Base-by-base conservation (phyloP, 805 yeast genomes). In the Ogataea nonfermentans region DNA sequence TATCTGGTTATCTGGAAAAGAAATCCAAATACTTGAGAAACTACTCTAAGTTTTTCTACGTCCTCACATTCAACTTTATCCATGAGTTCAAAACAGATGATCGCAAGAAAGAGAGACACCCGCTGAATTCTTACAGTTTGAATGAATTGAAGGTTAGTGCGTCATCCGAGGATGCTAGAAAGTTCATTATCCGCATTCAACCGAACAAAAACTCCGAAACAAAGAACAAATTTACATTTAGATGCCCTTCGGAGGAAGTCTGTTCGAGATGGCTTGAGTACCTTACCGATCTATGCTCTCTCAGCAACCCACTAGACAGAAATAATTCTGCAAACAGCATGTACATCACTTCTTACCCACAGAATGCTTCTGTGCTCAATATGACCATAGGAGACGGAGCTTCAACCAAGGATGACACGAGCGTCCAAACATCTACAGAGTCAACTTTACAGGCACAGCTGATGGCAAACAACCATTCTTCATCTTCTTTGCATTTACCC, bases 1-100 rank as follows among this genome's bases (percentile, higher is more conserved):
- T 78, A 45, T 77, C 79, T 32, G 88, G 88, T 0, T 68, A 62
- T 44, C 59, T 82, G 45, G 76, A 74, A 44, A 75, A 81, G 57
- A 74, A 81, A 56, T 74, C 82, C 24, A 80, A 81, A 55, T 74
- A 70, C 49, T 60, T 79, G 48, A 78, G 79, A 59, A 76, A 75
- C 35, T 79, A 80, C 58, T 69, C 78, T 3, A 70, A 72, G 47
- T 78, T 79, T 27, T 81, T 78, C 69, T 82, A 79, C 49, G 84
- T 82, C 10, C 65, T 82, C 41, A 80, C 88, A 4, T 77, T 83
- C 51, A 79, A 77, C 52, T 81, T 70, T 46, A 57, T 82, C 26
- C 88, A 81, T 59, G 88, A 82, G 57, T 82, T 81, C 61, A 78
- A 74, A 52, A 63, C 79, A 0, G 58, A 66, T 19, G 80, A 76